Percentiles rank a stretch among this genome's conserved stretches.
Conservation (phyloP, 257 asterid genomes). For the Scutellaria galericulata region DNA sequence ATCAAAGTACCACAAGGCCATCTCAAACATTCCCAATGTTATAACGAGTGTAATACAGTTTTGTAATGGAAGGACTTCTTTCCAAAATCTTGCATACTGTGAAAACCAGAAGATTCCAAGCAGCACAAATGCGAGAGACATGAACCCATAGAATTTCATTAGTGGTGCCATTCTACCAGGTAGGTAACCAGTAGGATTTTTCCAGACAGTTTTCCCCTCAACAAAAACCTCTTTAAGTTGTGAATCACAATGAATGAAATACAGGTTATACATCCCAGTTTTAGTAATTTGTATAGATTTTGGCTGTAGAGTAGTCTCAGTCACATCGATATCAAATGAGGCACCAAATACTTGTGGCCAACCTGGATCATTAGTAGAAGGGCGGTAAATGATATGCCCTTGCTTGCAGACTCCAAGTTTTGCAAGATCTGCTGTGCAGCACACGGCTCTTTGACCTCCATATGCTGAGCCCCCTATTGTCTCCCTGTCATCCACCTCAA, state of each 20-base stretch:
- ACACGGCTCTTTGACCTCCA: constrained; percentile 95
- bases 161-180: constrained; percentile 99
- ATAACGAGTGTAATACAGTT: constrained; percentile 88
- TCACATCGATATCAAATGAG: constrained; percentile 59
- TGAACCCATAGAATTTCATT: constrained; percentile 79
- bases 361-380: constrained; percentile 71
- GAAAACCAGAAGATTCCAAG: constrained; percentile 95
- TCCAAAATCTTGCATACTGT: constrained; percentile 91
- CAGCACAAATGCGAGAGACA: constrained; percentile 85
- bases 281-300: constrained; percentile 69
- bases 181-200: constrained; percentile 87
- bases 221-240: constrained; percentile 68
- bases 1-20: constrained; percentile 96
- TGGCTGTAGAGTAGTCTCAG: constrained; percentile 59
- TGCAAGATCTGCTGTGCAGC: constrained; percentile 90
- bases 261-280: constrained; percentile 96
- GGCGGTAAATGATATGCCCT: constrained; percentile 84
- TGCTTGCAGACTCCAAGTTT: constrained; percentile 92
- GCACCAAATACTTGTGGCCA: constrained; percentile 92
- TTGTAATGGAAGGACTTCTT: constrained; percentile 87
- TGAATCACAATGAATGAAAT: constrained; percentile 89
- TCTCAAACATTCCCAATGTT: constrained; percentile 91
- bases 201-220: constrained; percentile 92
- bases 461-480: constrained; percentile 91
- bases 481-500: constrained; percentile 94